Evolutionary conservation across 2,329 filamentous ascomycete species (phyloP).

Genomic region (Byssochlamys sp.): DNA sequence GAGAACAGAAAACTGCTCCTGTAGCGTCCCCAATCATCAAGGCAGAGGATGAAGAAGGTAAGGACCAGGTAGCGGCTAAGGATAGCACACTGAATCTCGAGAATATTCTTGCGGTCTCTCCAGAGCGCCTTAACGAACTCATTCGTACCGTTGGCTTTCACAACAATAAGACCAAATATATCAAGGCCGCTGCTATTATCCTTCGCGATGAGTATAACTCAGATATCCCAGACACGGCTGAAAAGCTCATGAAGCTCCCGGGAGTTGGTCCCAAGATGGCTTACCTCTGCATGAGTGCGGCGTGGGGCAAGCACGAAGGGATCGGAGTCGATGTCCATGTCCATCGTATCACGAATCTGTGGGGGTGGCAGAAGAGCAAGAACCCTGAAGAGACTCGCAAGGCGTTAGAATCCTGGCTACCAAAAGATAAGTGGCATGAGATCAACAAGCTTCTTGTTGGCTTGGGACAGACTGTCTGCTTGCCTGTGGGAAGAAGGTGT

Average conservation of each 20-base stretch:
- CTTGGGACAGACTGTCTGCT: slow-evolving; percentile 75
- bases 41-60: slow-evolving; percentile 9
- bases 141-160: slow-evolving; percentile 85
- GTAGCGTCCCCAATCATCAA: slow-evolving; percentile 6
- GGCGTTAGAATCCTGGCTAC: slow-evolving; percentile 72
- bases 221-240: slow-evolving; percentile 72
- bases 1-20: slow-evolving; percentile 13
- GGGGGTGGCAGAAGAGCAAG: slow-evolving; percentile 79
- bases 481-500: slow-evolving; percentile 69
- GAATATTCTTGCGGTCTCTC: slow-evolving; percentile 64
- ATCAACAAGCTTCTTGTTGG: slow-evolving; percentile 86
- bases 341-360: slow-evolving; percentile 85
- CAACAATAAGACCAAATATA: slow-evolving; percentile 82
- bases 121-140: slow-evolving; percentile 58
- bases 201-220: slow-evolving; percentile 59
- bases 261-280: slow-evolving; percentile 95
- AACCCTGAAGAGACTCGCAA: slow-evolving; percentile 72
- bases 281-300: slow-evolving; percentile 73
- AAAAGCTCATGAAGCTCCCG: slow-evolving; percentile 65
- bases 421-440: slow-evolving; percentile 75
- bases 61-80: slow-evolving; percentile 12
- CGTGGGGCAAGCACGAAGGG: slow-evolving; percentile 59
- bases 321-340: slow-evolving; percentile 94
- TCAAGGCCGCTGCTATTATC: slow-evolving; percentile 65
- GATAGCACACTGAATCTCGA: slow-evolving; percentile 57